Conservation (phyloP, 805 yeast species). For the Metschnikowia vanudenii region DNA sequence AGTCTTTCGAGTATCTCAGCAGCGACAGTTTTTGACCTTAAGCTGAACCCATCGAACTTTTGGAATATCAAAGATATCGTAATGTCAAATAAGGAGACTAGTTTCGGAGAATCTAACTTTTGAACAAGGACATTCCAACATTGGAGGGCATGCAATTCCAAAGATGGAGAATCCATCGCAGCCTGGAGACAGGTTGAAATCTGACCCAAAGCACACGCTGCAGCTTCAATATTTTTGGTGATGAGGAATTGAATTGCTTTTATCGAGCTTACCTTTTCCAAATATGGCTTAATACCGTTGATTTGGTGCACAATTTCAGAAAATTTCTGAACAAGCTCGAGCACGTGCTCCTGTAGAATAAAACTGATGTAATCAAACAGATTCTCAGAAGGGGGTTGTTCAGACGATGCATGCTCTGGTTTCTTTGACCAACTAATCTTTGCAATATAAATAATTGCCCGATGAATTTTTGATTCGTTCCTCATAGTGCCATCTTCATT, state of each 20-base stretch:
- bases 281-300: constrained; percentile 66
- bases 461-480: constrained; percentile 36
- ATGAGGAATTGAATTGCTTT: constrained; percentile 72
- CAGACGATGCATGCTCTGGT: constrained; percentile 6
- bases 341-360: constrained; percentile 52
- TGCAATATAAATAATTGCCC: constrained; percentile 45
- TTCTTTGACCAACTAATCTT: constrained; percentile 23
- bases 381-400: constrained; percentile 12
- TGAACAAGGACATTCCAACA: constrained; percentile 67
- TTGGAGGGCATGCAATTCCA: constrained; percentile 59
- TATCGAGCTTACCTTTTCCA: constrained; percentile 69
- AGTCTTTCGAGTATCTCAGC: constrained; percentile 46
- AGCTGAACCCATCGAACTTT: constrained; percentile 54
- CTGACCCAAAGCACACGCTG: constrained; percentile 67
- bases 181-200: constrained; percentile 83
- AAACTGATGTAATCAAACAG: constrained; percentile 28
- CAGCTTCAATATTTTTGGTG: constrained; percentile 53
- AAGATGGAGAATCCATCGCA: constrained; percentile 60
- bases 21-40: constrained; percentile 50
- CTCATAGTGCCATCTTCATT: constrained; percentile 29
- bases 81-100: constrained; percentile 68
- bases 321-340: constrained; percentile 76
- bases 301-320: constrained; percentile 76
- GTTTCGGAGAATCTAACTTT: constrained; percentile 53
- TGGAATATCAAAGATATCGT: constrained; percentile 72